Conservation (phyloP, 345 rosid genomes). For the Aethionema arabicum region DNA sequence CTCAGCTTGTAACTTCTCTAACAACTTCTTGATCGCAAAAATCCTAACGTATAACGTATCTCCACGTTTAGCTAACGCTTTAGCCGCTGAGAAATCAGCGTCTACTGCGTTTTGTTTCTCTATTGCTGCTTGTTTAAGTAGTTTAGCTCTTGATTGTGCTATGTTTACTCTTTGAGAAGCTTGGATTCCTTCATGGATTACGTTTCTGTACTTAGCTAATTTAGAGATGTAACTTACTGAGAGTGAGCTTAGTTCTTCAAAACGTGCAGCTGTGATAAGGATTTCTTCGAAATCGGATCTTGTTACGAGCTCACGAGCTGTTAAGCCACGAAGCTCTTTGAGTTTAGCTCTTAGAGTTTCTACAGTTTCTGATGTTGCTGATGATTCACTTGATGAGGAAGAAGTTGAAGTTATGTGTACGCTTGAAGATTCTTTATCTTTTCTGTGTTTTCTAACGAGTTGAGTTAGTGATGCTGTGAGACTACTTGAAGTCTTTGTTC, state of each 20-base stretch:
- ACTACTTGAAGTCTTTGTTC: conserved; percentile 26
- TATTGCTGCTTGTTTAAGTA: conserved; percentile 22
- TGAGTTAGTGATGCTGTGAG: conserved; percentile 29
- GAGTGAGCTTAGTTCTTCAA: conserved; percentile 34
- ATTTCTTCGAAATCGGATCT: conserved; percentile 28
- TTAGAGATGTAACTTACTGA: conserved; percentile 35
- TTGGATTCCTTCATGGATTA: conserved; percentile 35
- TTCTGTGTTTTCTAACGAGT: conserved; percentile 33
- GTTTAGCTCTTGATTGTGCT: conserved; percentile 14
- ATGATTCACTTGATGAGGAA: conserved; percentile 30
- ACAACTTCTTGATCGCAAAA: conserved; percentile 35
- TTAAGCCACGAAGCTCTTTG: conserved; percentile 27
- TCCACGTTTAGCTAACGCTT: conserved; percentile 28
- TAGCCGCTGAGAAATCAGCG: conserved; percentile 22
- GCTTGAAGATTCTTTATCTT: conserved; percentile 17
- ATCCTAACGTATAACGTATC: conserved; percentile 32
- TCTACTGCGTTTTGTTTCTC: conserved; percentile 33
- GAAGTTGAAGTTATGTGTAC: conserved; percentile 4
- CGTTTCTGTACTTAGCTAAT: conserved; percentile 32
- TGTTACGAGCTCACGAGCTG: conserved; percentile 30
- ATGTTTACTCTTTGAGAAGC: conserved; percentile 34
- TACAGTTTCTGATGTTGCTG: conserved; percentile 31
- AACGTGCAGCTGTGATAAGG: conserved; percentile 17
- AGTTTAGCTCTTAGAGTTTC: conserved; percentile 34
- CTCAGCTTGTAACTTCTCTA: conserved; percentile 22